Base-by-base conservation (phyloP, 768 basidiomycete genomes). In the Boletus subcaerulescens region DNA sequence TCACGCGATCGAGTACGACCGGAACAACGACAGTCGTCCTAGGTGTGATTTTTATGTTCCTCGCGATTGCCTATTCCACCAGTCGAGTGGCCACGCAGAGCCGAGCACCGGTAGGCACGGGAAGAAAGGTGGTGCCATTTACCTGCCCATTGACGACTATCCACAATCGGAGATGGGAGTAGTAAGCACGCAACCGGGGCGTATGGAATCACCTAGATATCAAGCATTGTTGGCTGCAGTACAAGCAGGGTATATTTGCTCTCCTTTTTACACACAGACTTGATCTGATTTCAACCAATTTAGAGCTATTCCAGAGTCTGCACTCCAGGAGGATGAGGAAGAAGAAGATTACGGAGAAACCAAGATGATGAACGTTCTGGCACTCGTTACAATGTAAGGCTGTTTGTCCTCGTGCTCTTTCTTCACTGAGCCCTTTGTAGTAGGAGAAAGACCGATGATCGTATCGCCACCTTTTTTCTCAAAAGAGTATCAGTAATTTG, bases 51-150 rank as follows among this genome's bases (percentile, higher is more conserved):
- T 97, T 99, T 73, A 99, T 96, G 0, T 99, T 99, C 84, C 73
- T 98, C 44, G 95, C 97, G 5, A 97, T 99, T 61, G 96, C 97
- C 7, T 99, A 98, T 68, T 98, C 95, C 26, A 98, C 97, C 0
- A 91, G 87, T 26, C 81, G 96, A 48, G 97, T 96, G 5, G 97
- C 97, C 12, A 99, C 97, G 0, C 93, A 96, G 72, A 92, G 90
- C 64, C 85, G 89, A 55, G 96, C 93, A 7, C 74, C 98, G 22
- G 87, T 89, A 0, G 94, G 94, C 3, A 84, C 77, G 78, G 78
- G 31, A 88, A 83, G 73, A 81, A 77, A 53, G 78, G 74, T 57
- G 84, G 84, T 13, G 76, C 81, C 13, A 80, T 98, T 35, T 78
- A 84, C 36, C 74, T 94, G 11, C 72, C 84, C 3, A 69, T 69